phyloP scores from a whole-genome alignment of 2,329 filamentous ascomycete genomes.

The Penicillium sp. region DNA sequence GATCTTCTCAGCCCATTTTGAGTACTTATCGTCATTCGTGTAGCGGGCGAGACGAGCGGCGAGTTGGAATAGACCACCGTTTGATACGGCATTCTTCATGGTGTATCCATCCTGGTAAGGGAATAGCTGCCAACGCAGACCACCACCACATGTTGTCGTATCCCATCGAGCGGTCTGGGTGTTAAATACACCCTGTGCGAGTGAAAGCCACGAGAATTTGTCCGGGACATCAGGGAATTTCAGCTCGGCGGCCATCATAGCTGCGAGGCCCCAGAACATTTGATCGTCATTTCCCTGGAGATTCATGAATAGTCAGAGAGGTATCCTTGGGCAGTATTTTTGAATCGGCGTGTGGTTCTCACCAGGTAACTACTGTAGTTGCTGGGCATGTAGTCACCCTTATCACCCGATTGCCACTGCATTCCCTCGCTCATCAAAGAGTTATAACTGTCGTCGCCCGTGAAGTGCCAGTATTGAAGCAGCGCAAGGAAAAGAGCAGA shows the following conservation, averaged over 20 bases:
- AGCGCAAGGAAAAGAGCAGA: slow-evolving; percentile 67
- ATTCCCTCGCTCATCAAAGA: slow-evolving; percentile 49
- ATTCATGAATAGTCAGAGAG: not conserved
- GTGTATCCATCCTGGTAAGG: slow-evolving; percentile 71
- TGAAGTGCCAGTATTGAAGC: slow-evolving; percentile 69
- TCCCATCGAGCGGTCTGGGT: slow-evolving; percentile 70
- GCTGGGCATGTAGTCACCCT: slow-evolving; percentile 38
- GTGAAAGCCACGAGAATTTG: slow-evolving; percentile 47
- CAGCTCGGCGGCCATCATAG: slow-evolving; percentile 65
- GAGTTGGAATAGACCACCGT: slow-evolving; percentile 80
- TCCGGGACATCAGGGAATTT: slow-evolving; percentile 59
- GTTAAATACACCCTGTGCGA: slow-evolving; percentile 71
- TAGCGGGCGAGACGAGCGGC: slow-evolving; percentile 69
- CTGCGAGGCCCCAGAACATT: slow-evolving; percentile 67
- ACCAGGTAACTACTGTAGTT: slow-evolving; percentile 38
- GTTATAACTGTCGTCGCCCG: slow-evolving; percentile 64
- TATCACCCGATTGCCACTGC: slow-evolving; percentile 32
- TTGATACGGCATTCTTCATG: slow-evolving; percentile 81
- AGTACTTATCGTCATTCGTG: slow-evolving; percentile 64
- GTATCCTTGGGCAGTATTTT: not conserved
- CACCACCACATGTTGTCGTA: slow-evolving; percentile 63
- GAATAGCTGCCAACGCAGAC: slow-evolving; percentile 80
- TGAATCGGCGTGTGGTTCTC: not conserved
- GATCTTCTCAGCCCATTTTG: slow-evolving; percentile 58
- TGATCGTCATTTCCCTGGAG: slow-evolving; percentile 66